Conservation (phyloP, 768 basidiomycete genomes). For the Galerina marginata region DNA sequence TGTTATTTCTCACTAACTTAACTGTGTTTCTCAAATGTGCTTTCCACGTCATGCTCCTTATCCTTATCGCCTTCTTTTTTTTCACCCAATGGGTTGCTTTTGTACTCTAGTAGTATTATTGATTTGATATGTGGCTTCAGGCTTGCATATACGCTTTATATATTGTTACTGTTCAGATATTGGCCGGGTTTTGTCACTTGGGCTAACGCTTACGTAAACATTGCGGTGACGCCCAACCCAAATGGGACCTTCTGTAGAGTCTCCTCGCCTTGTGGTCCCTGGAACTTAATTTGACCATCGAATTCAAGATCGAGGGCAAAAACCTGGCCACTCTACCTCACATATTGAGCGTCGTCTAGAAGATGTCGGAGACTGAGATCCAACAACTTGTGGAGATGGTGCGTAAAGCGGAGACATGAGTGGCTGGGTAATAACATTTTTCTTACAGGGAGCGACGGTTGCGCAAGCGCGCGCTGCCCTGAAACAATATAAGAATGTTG, state of each 20-base stretch:
- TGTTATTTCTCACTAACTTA: neutral
- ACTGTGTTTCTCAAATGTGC: neutral
- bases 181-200: too few species aligned
- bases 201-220: neutral
- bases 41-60: neutral
- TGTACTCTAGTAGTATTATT: constrained; percentile 4
- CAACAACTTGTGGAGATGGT: constrained; percentile 64
- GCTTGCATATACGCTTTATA: neutral
- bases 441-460: constrained; percentile 74
- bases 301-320: too few species aligned
- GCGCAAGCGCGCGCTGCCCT: constrained; percentile 87
- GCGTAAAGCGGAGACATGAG: constrained; percentile 1
- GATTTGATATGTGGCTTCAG: neutral
- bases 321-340: constrained; percentile 1
- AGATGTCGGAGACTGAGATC: constrained; percentile 51
- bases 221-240: too few species aligned
- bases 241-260: too few species aligned
- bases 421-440: neutral
- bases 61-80: neutral
- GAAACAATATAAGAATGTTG: constrained; percentile 83
- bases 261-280: too few species aligned
- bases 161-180: neutral
- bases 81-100: neutral
- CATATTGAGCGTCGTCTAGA: neutral
- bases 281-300: too few species aligned